Evolutionary conservation across 192 early-diverging fungal genomes (phyloP).

Genomic region (Pilaira anomala): DNA sequence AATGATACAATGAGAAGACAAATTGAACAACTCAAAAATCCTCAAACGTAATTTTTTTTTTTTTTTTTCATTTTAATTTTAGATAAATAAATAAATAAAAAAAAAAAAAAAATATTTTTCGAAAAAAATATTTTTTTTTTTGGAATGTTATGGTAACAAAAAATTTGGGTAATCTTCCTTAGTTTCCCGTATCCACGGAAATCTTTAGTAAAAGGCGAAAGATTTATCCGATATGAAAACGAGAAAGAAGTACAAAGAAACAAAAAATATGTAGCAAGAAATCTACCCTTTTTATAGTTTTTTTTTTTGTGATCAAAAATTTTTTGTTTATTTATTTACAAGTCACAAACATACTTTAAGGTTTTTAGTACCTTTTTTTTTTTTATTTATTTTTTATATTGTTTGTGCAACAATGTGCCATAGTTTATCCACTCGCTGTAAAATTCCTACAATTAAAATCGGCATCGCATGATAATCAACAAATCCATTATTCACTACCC

Average conservation of each 20-base stretch:
- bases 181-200: conserved; percentile 26
- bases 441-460: too few species aligned
- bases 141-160: conserved; percentile 2
- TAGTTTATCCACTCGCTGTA: too few species aligned
- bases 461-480: too few species aligned
- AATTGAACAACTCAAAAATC: conserved; percentile 21
- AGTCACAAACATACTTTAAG: too few species aligned
- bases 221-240: conserved; percentile 29
- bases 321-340: background rate
- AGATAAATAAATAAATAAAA: background rate
- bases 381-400: background rate
- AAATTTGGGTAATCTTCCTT: conserved; percentile 26
- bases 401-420: too few species aligned
- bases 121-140: background rate
- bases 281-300: conserved; percentile 16
- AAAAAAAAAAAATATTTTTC: background rate
- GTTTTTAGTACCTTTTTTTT: too few species aligned
- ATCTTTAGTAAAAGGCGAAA: conserved; percentile 33
- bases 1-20: conserved; percentile 29
- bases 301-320: conserved; percentile 7
- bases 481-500: too few species aligned
- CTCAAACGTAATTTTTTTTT: background rate
- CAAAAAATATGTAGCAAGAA: background rate
- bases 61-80: conserved; percentile 7
- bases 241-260: conserved; percentile 19